phyloP scores from a whole-genome alignment of 1,139 yeast genomes.

The Meyerozyma athensensis region DNA sequence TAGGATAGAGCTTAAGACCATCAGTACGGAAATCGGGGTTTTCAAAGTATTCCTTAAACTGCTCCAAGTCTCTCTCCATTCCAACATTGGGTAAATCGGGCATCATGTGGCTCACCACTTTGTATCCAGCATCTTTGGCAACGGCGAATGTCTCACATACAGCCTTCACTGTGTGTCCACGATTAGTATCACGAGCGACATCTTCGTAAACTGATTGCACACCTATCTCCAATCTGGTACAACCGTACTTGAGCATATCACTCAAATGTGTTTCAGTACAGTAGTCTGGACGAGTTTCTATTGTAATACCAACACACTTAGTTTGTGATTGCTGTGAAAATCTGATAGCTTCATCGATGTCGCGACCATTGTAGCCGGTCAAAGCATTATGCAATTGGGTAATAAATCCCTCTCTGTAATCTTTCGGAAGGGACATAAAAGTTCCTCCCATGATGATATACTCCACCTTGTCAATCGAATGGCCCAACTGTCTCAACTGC shows the following conservation, averaged over 20 bases:
- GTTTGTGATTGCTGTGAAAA: constrained; percentile 93
- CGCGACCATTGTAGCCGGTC: constrained; percentile 85
- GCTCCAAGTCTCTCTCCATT: constrained; percentile 96
- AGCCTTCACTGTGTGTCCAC: constrained; percentile 96
- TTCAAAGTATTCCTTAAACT: constrained; percentile 92
- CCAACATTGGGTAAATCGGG: constrained; percentile 99
- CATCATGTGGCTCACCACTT: constrained; percentile 99
- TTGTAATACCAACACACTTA: constrained; percentile 97
- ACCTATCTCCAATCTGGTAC: constrained; percentile 95
- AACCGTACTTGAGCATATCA: constrained; percentile 94
- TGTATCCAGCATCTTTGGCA: constrained; percentile 97
- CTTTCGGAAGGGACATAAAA: constrained; percentile 88
- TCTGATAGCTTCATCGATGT: constrained; percentile 84
- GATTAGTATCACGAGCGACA: constrained; percentile 95
- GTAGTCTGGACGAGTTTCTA: constrained; percentile 97
- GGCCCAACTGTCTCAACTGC: constrained; percentile 92
- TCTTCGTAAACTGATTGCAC: constrained; percentile 97
- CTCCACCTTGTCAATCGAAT: constrained; percentile 94
- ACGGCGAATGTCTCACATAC: constrained; percentile 94
- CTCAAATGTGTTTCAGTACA: constrained; percentile 94
- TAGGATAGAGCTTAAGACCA: constrained; percentile 92
- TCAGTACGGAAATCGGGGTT: constrained; percentile 97
- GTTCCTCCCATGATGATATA: constrained; percentile 99
- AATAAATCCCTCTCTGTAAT: constrained; percentile 84
- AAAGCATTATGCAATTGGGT: constrained; percentile 90